Conservation (phyloP, 371 early-diverging fungal genomes). For the Mucor racemosus region DNA sequence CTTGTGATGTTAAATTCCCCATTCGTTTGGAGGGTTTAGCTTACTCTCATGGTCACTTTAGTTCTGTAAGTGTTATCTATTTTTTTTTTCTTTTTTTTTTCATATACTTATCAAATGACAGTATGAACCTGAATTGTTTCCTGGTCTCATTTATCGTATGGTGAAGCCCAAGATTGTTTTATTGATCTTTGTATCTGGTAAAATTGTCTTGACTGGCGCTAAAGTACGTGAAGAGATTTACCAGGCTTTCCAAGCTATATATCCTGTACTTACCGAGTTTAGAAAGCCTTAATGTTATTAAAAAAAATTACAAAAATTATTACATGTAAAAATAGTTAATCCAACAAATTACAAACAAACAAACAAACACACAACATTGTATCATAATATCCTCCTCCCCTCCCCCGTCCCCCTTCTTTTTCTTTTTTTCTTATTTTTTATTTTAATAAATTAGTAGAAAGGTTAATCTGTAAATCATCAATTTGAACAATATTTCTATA, state of each 20-base stretch:
- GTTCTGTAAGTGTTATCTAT: conserved; percentile 76
- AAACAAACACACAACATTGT: background rate
- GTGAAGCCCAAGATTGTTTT: conserved; percentile 99
- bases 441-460: background rate
- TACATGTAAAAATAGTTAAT: conserved; percentile 10
- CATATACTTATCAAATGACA: conserved; percentile 28
- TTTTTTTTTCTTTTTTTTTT: background rate
- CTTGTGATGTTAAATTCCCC: conserved; percentile 99
- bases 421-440: background rate
- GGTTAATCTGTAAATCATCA: background rate
- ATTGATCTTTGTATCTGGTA: conserved; percentile 99
- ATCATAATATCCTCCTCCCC: conserved; percentile 7
- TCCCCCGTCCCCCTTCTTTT: too few relatives aligned
- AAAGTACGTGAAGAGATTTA: conserved; percentile 99
- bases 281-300: conserved; percentile 67
- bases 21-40: conserved; percentile 99
- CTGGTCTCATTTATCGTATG: conserved; percentile 99
- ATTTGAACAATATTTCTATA: background rate
- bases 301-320: conserved; percentile 8
- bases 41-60: conserved; percentile 97
- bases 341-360: background rate
- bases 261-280: conserved; percentile 97
- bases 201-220: conserved; percentile 99
- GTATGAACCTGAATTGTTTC: conserved; percentile 99
- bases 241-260: conserved; percentile 99